These are phyloP conservation scores for Thamnidium elegans DNA, from an alignment of 192 early-diverging fungal genomes.

Conservation along the genomic window DNA sequence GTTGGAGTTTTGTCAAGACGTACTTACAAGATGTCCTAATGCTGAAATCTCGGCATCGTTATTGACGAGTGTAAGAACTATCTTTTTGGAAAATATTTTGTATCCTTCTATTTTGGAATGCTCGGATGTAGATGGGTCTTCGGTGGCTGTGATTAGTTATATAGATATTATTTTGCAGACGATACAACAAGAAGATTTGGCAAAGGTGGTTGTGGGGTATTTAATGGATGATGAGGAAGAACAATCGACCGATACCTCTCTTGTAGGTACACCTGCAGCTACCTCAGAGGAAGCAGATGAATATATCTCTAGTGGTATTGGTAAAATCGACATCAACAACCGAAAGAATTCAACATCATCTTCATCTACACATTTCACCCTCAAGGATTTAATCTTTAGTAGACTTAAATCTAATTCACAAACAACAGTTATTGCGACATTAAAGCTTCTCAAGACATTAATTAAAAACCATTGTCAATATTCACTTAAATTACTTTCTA, in stretches of 20 bases:
- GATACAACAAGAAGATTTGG: slow-evolving; percentile 71
- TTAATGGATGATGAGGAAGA: slow-evolving; percentile 66
- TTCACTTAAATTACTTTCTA: slow-evolving; percentile 71
- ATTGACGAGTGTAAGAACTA: slow-evolving; percentile 63
- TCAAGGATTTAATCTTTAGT: slow-evolving; percentile 82
- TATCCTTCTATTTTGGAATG: slow-evolving; percentile 82
- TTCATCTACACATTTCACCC: slow-evolving; percentile 57
- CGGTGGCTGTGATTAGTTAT: slow-evolving; percentile 87
- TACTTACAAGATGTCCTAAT: slow-evolving; percentile 69
- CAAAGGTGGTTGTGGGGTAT: slow-evolving; percentile 72
- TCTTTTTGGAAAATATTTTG: slow-evolving; percentile 85
- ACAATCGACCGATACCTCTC: not conserved
- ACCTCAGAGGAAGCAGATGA: not conserved
- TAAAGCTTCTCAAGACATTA: slow-evolving; percentile 74
- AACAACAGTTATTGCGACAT: slow-evolving; percentile 78
- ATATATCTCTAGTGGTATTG: not conserved
- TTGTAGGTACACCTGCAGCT: not conserved
- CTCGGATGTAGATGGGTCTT: slow-evolving; percentile 89
- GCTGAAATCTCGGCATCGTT: slow-evolving; percentile 56
- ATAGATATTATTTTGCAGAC: slow-evolving; percentile 79
- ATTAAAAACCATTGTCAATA: slow-evolving; percentile 77
- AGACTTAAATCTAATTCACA: slow-evolving; percentile 86
- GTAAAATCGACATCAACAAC: slow-evolving; percentile 3
- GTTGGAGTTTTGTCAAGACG: slow-evolving; percentile 70
- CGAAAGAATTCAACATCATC: not conserved